These are phyloP conservation scores for Rutstroemia sp. DNA, from an alignment of 2,329 filamentous ascomycete genomes.

Conservation along the genomic window DNA sequence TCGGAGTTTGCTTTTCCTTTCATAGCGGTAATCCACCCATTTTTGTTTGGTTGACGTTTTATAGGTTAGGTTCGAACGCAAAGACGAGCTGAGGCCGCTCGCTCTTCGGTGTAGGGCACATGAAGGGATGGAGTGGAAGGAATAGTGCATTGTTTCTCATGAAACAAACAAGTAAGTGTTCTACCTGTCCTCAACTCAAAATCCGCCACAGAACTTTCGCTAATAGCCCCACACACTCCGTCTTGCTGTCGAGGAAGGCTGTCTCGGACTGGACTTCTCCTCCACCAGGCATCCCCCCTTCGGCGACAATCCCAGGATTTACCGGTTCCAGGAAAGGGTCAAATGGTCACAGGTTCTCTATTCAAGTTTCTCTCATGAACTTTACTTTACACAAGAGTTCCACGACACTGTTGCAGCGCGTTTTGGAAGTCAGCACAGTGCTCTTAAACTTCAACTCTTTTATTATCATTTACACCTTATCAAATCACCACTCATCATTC, in stretches of 20 bases:
- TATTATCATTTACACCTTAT: background rate
- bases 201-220: background rate
- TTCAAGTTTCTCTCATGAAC: background rate
- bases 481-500: background rate
- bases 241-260: background rate
- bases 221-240: background rate
- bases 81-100: conserved; percentile 4
- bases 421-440: conserved; percentile 5
- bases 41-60: conserved; percentile 6
- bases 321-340: conserved; percentile 5
- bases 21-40: background rate
- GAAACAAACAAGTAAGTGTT: background rate
- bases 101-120: background rate
- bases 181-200: background rate
- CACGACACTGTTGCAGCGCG: conserved; percentile 4
- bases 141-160: background rate
- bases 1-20: background rate
- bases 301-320: background rate
- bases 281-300: background rate
- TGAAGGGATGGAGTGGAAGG: background rate
- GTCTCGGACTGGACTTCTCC: background rate
- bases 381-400: background rate
- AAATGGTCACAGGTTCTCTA: conserved; percentile 4
- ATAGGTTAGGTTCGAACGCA: conserved; percentile 4
- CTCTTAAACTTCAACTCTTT: conserved; percentile 2